Evolutionary conservation across 169 alveolate genomes (phyloP).

Genomic region (Plasmodium vivax): DNA sequence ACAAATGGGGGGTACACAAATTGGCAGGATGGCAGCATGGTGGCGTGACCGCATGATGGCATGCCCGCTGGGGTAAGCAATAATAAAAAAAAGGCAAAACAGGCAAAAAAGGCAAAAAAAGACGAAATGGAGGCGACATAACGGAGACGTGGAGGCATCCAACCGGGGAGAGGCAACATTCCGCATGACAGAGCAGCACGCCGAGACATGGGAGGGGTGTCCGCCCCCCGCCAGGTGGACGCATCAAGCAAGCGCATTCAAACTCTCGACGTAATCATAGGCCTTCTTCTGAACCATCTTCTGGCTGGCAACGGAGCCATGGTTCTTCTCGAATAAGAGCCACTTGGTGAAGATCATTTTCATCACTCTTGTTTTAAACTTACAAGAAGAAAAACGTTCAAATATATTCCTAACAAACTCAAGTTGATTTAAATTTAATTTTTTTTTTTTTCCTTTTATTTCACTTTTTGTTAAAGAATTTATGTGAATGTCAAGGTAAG

Average conservation of each 20-base stretch:
- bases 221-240: neutral
- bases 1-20: neutral
- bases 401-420: conserved; percentile 73
- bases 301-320: conserved; percentile 82
- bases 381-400: conserved; percentile 42
- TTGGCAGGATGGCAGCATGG: neutral
- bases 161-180: neutral
- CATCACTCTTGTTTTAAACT: conserved; percentile 68
- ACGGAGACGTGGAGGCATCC: neutral
- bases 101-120: neutral
- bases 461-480: conserved; percentile 74
- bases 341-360: conserved; percentile 81
- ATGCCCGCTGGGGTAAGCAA: neutral
- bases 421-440: conserved; percentile 76
- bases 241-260: conserved; percentile 38
- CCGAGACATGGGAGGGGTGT: neutral
- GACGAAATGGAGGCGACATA: no score
- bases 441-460: conserved; percentile 54
- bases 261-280: conserved; percentile 82
- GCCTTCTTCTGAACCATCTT: conserved; percentile 87
- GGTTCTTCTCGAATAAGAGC: conserved; percentile 86
- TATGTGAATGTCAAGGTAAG: conserved; percentile 85
- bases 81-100: neutral
- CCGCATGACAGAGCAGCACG: neutral
- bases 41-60: neutral